Evolutionary conservation across 2,329 filamentous ascomycete genomes (phyloP), one percentile per base, ranked within the genome.

Genomic region (Diaporthe citriasiana): DNA sequence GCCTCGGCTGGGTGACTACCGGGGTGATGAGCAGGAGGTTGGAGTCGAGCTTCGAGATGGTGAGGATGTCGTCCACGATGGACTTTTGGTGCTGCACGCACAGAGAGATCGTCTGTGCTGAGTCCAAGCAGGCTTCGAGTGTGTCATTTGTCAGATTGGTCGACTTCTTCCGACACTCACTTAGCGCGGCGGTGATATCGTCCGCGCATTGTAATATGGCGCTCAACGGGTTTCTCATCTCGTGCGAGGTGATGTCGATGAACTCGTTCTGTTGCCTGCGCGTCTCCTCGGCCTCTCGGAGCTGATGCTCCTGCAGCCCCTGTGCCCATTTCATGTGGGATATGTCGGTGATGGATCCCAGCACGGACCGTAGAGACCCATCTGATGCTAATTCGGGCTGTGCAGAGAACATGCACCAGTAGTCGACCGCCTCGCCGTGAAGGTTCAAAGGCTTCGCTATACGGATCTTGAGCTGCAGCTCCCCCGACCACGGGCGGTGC

Each of bases 121-220:
- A 87, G 74, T 90, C 88, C 47, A 90, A 82, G 59, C 84, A 88
- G 75, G 84, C 86, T 1, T 82, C 82, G 4, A 90, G 76, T 22
- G 86, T 79, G 4, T 84, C 83, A 4, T 63, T 40, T 2, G 80
- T 74, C 0, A 77, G 75, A 0, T 60, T 30, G 19, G 38, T 75
- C 25, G 81, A 78, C 9, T 82, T 80, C 8, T 76, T 68, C 10
- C 76, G 74, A 22, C 77, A 76, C 3, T 76, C 72, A 7, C 70
- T 72, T n/a, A 82, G 73, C 0, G 78, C 77, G 0, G 76, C 78
- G 13, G 78, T 60, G 33, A 90, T 89, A 74, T 90, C 88, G 74
- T 90, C 88, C 3, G 88, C 87, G 77, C 88, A 90, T 78, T 90
- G 88, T 56, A 90, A 77, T 38, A 90, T 90, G 1, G 89, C 89